These are phyloP conservation scores for Eucalyptus sideroxylon DNA, from an alignment of 345 rosid genomes.

Conservation along the genomic window DNA sequence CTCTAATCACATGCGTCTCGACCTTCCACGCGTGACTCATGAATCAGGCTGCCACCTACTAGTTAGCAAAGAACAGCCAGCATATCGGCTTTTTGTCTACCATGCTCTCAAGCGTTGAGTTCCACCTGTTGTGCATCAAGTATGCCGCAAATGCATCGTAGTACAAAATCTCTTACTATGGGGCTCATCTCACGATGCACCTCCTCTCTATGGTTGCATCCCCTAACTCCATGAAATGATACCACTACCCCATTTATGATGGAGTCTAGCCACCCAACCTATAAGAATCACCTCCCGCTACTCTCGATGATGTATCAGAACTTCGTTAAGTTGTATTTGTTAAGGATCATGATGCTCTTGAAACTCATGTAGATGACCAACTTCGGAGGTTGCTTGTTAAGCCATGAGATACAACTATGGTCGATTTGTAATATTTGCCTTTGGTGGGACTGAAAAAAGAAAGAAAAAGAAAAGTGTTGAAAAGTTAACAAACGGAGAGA, in stretches of 20 bases:
- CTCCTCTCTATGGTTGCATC: neutral
- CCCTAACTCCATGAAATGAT: fast-evolving
- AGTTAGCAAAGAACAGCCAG: fast-evolving
- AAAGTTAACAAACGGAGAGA: too few species aligned
- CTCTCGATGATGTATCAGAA: fast-evolving
- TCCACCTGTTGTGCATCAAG: neutral
- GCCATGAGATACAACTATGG: too few species aligned
- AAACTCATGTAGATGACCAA: too few species aligned
- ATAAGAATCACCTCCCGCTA: neutral
- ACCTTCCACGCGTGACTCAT: neutral
- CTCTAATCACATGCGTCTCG: fast-evolving
- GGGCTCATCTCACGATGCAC: neutral
- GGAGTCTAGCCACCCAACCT: neutral
- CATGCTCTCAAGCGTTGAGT: neutral
- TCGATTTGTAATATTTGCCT: too few species aligned
- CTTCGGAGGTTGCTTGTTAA: neutral
- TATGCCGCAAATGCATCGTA: neutral
- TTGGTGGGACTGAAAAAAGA: too few species aligned
- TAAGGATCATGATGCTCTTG: too few species aligned
- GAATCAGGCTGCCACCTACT: neutral
- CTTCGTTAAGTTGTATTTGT: too few species aligned
- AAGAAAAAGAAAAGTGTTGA: too few species aligned
- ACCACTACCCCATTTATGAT: neutral
- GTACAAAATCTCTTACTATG: neutral
- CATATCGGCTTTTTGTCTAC: too few species aligned